Conservation (phyloP, 1,139 yeast genomes). For the Tardiomyces digboiensis region DNA sequence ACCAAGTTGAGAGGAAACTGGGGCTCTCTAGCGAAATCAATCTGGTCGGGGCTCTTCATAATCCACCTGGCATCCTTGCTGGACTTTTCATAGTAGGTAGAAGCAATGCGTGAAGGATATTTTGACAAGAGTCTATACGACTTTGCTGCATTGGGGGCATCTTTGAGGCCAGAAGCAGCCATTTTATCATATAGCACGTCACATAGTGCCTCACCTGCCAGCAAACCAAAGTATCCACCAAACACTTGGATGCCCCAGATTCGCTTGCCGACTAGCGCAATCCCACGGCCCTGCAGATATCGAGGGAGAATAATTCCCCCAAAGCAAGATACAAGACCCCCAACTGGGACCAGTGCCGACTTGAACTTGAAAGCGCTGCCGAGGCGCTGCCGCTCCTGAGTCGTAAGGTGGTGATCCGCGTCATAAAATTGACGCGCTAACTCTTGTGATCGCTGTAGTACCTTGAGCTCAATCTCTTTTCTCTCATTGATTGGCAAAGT, state of each 20-base stretch:
- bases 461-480: background rate
- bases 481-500: background rate
- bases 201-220: background rate
- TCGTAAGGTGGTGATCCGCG: constrained; percentile 1
- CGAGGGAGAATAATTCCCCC: background rate
- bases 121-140: constrained; percentile 8
- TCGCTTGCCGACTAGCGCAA: background rate
- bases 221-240: background rate
- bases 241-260: background rate
- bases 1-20: constrained; percentile 15
- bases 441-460: background rate
- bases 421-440: constrained; percentile 2
- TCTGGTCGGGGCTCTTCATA: constrained; percentile 16
- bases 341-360: background rate
- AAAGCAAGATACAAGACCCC: background rate
- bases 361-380: background rate
- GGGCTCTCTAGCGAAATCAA: constrained; percentile 14
- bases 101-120: constrained; percentile 16
- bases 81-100: constrained; percentile 12
- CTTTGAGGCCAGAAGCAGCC: background rate
- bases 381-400: background rate
- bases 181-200: background rate
- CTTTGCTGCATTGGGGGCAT: background rate
- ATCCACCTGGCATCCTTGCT: constrained; percentile 10
- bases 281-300: background rate